Conservation (phyloP, 2,329 filamentous ascomycete species). For the Scedosporium apiospermum region DNA sequence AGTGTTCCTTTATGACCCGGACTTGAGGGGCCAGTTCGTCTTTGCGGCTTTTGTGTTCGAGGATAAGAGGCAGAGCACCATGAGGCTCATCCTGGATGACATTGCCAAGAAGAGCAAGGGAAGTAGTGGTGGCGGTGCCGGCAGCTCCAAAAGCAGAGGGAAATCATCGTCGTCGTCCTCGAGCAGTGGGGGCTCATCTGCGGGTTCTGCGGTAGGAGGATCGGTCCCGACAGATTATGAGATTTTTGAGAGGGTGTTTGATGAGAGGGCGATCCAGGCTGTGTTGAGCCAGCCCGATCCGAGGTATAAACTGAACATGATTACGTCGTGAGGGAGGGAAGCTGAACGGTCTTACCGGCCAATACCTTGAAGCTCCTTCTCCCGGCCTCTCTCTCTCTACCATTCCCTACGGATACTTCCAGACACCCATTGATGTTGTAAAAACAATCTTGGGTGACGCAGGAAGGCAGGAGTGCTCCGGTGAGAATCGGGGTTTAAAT, state of each 20-base stretch:
- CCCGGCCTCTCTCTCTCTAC: too few species aligned
- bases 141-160: conserved; percentile 23
- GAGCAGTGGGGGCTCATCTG: conserved; percentile 17
- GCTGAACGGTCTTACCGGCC: too few species aligned
- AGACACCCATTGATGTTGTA: too few species aligned
- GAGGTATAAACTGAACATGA: conserved; percentile 43
- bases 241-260: conserved; percentile 46
- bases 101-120: conserved; percentile 38
- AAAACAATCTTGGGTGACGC: too few species aligned
- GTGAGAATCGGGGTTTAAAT: too few species aligned
- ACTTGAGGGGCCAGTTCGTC: conserved; percentile 51
- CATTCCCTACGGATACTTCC: too few species aligned
- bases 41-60: conserved; percentile 58
- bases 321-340: conserved; percentile 27
- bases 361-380: too few species aligned
- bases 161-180: conserved; percentile 13
- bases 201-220: conserved; percentile 15
- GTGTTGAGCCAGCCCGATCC: conserved; percentile 43
- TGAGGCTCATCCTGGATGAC: conserved; percentile 43
- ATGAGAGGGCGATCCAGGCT: conserved; percentile 36
- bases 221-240: conserved; percentile 30
- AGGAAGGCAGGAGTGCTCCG: too few species aligned
- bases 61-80: conserved; percentile 42
- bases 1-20: conserved; percentile 51
- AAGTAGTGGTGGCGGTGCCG: conserved; percentile 12